A percentile compares a stretch with the other conserved stretches of the same genome.
These are phyloP conservation scores for Dispira simplex DNA, from an alignment of 192 early-diverging fungal species.

Conservation along the genomic window DNA sequence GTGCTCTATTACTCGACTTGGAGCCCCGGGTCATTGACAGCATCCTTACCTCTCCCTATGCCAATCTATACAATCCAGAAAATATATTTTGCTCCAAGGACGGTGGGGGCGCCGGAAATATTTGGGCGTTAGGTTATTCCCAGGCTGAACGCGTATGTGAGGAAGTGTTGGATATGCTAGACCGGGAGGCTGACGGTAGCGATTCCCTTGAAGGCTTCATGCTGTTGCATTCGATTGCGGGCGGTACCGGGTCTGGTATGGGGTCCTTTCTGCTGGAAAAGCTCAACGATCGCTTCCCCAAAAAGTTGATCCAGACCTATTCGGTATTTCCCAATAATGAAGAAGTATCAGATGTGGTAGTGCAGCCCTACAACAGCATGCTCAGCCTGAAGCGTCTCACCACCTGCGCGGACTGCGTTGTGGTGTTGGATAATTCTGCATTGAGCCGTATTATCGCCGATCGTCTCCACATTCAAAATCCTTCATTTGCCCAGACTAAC, in stretches of 20 bases:
- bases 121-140: conserved; percentile 85
- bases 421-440: conserved; percentile 93
- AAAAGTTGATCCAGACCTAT: conserved; percentile 95
- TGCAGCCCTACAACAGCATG: conserved; percentile 97
- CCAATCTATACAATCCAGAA: conserved; percentile 94
- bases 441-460: conserved; percentile 85
- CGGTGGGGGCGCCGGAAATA: conserved; percentile 96
- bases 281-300: conserved; percentile 88
- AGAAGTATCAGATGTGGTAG: conserved; percentile 87
- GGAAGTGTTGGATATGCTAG: conserved; percentile 92
- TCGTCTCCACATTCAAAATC: conserved; percentile 81
- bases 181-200: conserved; percentile 88
- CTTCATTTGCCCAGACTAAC: conserved; percentile 90
- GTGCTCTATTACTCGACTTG: conserved; percentile 79
- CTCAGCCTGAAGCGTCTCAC: conserved; percentile 82
- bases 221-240: conserved; percentile 93
- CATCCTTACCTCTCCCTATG: conserved; percentile 70
- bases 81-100: conserved; percentile 87
- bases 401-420: conserved; percentile 86
- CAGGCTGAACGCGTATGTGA: conserved; percentile 79
- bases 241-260: conserved; percentile 94
- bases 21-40: conserved; percentile 92
- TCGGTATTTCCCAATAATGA: conserved; percentile 95
- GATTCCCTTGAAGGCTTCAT: conserved; percentile 95
- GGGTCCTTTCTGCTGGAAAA: conserved; percentile 86